phyloP scores from a whole-genome alignment of 2,329 filamentous ascomycete genomes.

The Fusarium pseudograminearum region DNA sequence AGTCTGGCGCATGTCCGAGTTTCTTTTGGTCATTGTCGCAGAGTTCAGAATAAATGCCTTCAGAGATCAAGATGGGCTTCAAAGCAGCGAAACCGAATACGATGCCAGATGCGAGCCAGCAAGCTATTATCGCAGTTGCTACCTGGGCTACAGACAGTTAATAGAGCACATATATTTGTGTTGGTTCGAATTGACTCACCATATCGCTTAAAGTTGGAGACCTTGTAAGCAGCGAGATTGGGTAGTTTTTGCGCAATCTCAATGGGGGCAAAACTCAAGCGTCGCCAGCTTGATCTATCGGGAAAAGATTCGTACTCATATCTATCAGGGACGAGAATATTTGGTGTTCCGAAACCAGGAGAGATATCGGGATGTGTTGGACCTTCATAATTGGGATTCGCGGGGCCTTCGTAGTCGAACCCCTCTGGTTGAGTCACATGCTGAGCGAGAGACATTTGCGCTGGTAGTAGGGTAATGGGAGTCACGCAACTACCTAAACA shows the following conservation, averaged over 20 bases:
- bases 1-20: conserved; percentile 48
- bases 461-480: background rate
- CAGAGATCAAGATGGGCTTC: conserved; percentile 81
- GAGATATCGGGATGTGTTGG: background rate
- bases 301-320: conserved; percentile 10
- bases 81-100: conserved; percentile 87
- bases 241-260: conserved; percentile 46
- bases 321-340: background rate
- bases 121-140: conserved; percentile 75
- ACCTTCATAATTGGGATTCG: conserved; percentile 36
- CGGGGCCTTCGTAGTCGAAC: conserved; percentile 54
- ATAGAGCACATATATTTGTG: accelerated
- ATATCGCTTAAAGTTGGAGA: conserved; percentile 46
- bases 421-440: conserved; percentile 57
- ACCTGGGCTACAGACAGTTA: conserved; percentile 69
- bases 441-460: conserved; percentile 57
- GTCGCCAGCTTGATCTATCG: conserved; percentile 43
- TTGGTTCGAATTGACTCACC: conserved; percentile 25
- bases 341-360: background rate
- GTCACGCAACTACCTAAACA: background rate
- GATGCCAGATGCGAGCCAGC: conserved; percentile 80
- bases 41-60: conserved; percentile 75
- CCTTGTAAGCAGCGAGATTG: conserved; percentile 49
- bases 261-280: conserved; percentile 47
- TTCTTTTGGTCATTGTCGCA: conserved; percentile 58